Conservation (phyloP, 345 rosid species). For the Heritiera littoralis region DNA sequence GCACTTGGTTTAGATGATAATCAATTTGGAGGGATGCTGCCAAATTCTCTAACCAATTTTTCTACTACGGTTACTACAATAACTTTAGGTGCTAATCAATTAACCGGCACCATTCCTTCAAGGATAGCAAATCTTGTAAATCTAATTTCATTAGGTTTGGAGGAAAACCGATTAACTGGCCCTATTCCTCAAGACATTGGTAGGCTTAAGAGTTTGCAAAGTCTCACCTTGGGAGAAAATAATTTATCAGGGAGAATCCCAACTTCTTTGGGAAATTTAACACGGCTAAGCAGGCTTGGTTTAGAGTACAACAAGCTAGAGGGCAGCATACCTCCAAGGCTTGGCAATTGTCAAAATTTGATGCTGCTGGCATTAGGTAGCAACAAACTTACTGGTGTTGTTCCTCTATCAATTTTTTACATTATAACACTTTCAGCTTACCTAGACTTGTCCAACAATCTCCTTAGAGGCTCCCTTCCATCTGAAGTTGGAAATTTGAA, state of each 20-base stretch:
- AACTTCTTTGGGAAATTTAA: not conserved
- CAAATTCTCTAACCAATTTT: not conserved
- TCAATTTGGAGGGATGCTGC: not conserved
- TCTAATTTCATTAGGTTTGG: no score
- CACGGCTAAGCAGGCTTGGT: not conserved
- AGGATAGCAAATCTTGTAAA: no score
- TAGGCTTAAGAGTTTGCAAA: not conserved
- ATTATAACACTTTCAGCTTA: not conserved
- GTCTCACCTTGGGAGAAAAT: not conserved
- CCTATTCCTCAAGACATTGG: no score
- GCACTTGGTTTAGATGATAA: not conserved
- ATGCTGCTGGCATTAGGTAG: not conserved
- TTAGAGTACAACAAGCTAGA: not conserved
- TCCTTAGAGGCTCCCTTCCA: not conserved
- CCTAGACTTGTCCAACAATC: not conserved
- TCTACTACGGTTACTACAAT: not conserved
- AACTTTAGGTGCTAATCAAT: not conserved
- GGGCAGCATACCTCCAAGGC: not conserved
- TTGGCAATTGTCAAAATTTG: not conserved
- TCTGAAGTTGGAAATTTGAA: not conserved
- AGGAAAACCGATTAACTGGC: no score
- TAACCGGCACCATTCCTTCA: constrained; percentile 11
- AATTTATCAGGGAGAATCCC: not conserved
- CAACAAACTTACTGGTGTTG: not conserved
- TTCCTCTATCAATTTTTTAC: not conserved